Percentiles rank a stretch among this genome's conserved stretches.
Evolutionary conservation across 345 rosid species (phyloP).

Genomic region (Ceriops zippeliana): DNA sequence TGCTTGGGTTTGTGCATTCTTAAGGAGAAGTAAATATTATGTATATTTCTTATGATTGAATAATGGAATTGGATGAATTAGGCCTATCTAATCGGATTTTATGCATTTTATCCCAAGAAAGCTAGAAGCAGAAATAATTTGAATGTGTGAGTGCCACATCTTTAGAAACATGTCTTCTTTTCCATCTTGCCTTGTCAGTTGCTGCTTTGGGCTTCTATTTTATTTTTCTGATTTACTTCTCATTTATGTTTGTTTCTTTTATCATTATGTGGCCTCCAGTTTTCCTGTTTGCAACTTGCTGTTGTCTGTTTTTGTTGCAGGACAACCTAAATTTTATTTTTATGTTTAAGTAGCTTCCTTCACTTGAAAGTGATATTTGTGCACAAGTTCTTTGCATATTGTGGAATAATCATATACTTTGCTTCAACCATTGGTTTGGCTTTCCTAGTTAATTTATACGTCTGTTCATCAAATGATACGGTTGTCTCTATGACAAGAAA

Average conservation of each 20-base stretch:
- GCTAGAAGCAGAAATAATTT: background rate
- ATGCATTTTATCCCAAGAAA: background rate
- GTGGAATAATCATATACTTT: no score
- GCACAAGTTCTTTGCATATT: no score
- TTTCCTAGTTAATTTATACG: no score
- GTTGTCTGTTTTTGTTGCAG: slow-evolving; percentile 1
- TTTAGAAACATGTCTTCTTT: no score
- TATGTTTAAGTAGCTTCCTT: background rate
- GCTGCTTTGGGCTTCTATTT: background rate
- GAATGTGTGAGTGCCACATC: no score
- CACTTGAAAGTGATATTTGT: background rate
- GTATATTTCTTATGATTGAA: background rate
- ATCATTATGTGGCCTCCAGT: background rate
- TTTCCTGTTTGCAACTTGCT: background rate
- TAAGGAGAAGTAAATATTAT: background rate
- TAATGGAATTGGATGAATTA: slow-evolving; percentile 1
- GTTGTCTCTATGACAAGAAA: no score
- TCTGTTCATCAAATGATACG: no score
- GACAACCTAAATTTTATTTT: background rate
- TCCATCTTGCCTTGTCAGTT: no score
- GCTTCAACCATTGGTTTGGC: no score
- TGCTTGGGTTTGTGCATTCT: background rate
- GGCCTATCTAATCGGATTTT: background rate
- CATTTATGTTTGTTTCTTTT: background rate
- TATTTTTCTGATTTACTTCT: background rate